Evolutionary conservation across 306 rosid genomes (phyloP).

Genomic region (Lablab purpureus): DNA sequence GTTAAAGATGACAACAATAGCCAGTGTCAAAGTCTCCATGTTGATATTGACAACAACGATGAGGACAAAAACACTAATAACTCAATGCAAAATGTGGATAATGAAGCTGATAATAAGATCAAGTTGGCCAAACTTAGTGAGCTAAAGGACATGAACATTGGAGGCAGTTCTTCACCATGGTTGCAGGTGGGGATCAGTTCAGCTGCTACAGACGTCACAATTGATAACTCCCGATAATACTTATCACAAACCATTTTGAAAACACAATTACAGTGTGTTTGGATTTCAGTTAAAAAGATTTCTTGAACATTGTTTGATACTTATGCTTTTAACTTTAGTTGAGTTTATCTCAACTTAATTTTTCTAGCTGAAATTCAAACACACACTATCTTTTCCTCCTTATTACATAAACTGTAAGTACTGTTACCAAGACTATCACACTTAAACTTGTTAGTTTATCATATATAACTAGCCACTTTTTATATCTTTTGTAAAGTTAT

Average conservation of each 20-base stretch:
- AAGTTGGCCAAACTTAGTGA: constrained; percentile 90
- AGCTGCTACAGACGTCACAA: constrained; percentile 65
- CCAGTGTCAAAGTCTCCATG: constrained; percentile 39
- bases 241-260: constrained; percentile 30
- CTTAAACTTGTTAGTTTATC: constrained; percentile 12
- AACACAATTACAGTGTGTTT: too few relatives aligned
- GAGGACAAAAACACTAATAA: constrained; percentile 48
- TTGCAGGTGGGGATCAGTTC: constrained; percentile 93
- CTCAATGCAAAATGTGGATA: constrained; percentile 59
- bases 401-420: constrained; percentile 56
- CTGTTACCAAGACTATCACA: constrained; percentile 35
- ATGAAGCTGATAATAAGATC: constrained; percentile 78
- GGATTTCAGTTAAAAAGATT: too few relatives aligned
- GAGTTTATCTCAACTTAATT: too few relatives aligned
- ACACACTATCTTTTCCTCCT: not conserved
- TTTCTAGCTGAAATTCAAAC: too few relatives aligned
- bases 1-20: constrained; percentile 47
- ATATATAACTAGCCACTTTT: constrained; percentile 22
- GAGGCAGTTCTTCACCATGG: constrained; percentile 86
- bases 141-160: constrained; percentile 69
- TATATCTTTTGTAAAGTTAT: constrained; percentile 47
- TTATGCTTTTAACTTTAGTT: too few relatives aligned
- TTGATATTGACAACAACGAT: constrained; percentile 48
- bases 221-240: constrained; percentile 51
- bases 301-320: too few relatives aligned